Percentiles rank a stretch among this genome's conserved stretches.
phyloP scores from a whole-genome alignment of 2,329 filamentous ascomycete species.

The Sclerotinia subarctica region DNA sequence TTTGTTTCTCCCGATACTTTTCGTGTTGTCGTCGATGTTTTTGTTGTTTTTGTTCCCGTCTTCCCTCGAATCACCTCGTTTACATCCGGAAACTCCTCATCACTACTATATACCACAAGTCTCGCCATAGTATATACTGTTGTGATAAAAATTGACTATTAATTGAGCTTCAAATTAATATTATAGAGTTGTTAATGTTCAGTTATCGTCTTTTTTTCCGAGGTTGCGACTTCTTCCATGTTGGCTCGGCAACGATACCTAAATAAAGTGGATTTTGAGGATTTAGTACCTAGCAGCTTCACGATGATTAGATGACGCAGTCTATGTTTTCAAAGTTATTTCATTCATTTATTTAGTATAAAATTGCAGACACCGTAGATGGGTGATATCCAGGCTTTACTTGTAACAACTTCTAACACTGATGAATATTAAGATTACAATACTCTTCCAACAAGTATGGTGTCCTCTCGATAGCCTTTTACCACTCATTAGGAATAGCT shows the following conservation, averaged over 20 bases:
- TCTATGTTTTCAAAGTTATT: not conserved
- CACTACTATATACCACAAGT: conserved; percentile 27
- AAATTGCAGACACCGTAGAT: not conserved
- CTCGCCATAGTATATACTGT: conserved; percentile 25
- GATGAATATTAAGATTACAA: not conserved
- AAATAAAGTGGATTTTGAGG: not conserved
- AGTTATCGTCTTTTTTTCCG: conserved; percentile 5
- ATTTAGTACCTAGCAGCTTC: not conserved
- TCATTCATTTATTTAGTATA: not conserved
- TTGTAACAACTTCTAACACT: not conserved
- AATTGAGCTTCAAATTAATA: not conserved
- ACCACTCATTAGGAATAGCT: not conserved
- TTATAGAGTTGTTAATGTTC: not conserved
- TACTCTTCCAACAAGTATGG: not conserved
- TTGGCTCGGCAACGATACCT: conserved; percentile 17
- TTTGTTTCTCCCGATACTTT: not conserved
- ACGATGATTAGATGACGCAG: not conserved
- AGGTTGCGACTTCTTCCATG: not conserved
- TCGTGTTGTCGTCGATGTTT: conserved; percentile 1
- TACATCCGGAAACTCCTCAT: conserved; percentile 31
- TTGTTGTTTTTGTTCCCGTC: not conserved
- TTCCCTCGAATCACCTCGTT: conserved; percentile 21
- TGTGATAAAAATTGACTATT: not conserved
- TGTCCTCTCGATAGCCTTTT: not conserved
- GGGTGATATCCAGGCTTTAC: not conserved